Evolutionary conservation across 805 yeast genomes (phyloP), one percentile per base, ranked within the genome.

Genomic region (Metschnikowia reukaufii): DNA sequence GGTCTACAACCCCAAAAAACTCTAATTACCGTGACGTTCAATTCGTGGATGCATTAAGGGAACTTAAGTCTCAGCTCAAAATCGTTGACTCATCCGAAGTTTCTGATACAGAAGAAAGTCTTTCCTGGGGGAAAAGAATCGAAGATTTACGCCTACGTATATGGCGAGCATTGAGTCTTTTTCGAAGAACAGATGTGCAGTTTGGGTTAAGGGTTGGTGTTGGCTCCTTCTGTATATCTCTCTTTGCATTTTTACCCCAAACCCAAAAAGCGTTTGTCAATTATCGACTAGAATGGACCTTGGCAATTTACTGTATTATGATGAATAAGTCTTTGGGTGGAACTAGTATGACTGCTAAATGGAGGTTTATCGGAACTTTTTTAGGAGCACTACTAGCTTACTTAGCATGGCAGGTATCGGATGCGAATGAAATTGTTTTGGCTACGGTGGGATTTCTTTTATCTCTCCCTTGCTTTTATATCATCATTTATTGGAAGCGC

Each of bases 301-400:
- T 88, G 32, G 86, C 86, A n/a, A 83, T 90, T 0, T 88, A 81
- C 55, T 82, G 88, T 56, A 84, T 88, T 45, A 86, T 88, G 70
- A 87, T 88, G 92, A 86, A 84, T 56, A 86, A 86, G 57, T 84
- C 91, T 0, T 68, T 87, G 4, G 96, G 96, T 8, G 95, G 95
- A 0, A 88, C 96, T 0, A 78, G 87, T 9, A 80, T 83, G 82
- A 84, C 94, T 0, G 83, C 82, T 4, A 82, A 82, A 54, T 83
- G 86, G 86, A 69, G 87, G 56, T 72, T 88, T 45, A 50, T 83
- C 20, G 96, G 96, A 0, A 88, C 96, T 0, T 78, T 82, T 48
- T 42, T 85, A 6, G 96, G 96, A 0, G 86, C 91, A 1, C 50
- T 71, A 9, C 55, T 70, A 5, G 96, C 95, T 0, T 82, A 73